These are phyloP conservation scores for Gossypium trilobum DNA, from an alignment of 441 rosid species.

Conservation along the genomic window DNA sequence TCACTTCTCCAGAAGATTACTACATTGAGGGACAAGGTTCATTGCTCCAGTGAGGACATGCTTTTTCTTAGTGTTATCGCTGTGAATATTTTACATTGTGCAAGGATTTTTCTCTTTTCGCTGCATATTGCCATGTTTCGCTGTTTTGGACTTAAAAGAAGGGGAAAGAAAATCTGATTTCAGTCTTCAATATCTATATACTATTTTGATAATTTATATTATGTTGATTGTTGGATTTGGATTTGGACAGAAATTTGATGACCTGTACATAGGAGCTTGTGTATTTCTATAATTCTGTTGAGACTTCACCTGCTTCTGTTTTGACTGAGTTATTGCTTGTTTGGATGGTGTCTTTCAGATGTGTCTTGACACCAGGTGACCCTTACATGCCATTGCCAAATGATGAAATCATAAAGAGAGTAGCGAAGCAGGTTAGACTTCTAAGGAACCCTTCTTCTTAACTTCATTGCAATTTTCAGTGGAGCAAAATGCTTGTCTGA, in stretches of 20 bases:
- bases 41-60: constrained; percentile 72
- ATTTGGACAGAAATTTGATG: neutral
- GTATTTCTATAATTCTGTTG: too few relatives aligned
- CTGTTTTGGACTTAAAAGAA: neutral
- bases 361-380: constrained; percentile 90
- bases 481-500: neutral
- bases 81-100: too few relatives aligned
- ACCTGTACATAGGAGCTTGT: neutral
- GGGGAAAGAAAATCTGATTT: neutral
- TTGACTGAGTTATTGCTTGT: neutral
- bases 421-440: constrained; percentile 61
- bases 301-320: neutral
- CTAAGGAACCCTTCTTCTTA: neutral
- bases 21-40: constrained; percentile 93
- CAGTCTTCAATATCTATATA: neutral
- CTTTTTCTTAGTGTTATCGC: too few relatives aligned
- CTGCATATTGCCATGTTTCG: neutral
- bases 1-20: constrained; percentile 85
- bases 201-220: neutral
- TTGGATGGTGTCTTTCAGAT: constrained; percentile 36
- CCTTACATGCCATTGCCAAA: constrained; percentile 87
- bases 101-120: neutral
- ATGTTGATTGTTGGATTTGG: neutral
- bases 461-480: neutral
- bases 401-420: constrained; percentile 75